A percentile compares a stretch with the other conserved stretches of the same genome.
Conservation (phyloP, 2,329 filamentous ascomycete genomes). For the Trichothecium sympodiale region DNA sequence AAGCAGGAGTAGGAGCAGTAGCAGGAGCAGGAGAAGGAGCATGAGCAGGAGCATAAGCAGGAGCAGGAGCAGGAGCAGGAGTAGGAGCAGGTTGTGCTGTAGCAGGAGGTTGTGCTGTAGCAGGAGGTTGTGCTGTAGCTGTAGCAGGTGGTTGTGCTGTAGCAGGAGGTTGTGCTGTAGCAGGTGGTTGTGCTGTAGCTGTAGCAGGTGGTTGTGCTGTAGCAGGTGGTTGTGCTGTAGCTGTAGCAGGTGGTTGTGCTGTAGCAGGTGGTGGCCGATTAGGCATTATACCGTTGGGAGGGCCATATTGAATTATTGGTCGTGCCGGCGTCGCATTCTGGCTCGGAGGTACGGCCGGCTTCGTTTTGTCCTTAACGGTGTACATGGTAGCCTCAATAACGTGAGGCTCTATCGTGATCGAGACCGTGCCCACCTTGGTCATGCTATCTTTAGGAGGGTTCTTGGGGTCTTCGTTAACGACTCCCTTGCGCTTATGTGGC, state of each 20-base stretch:
- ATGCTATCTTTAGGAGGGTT: conserved; percentile 63
- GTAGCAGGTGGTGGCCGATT: conserved; percentile 15
- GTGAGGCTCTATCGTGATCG: conserved; percentile 70
- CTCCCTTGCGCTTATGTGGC: conserved; percentile 55
- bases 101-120: too few species aligned
- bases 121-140: too few species aligned
- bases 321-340: conserved; percentile 20
- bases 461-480: conserved; percentile 49
- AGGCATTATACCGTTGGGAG: conserved; percentile 51
- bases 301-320: conserved; percentile 55
- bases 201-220: too few species aligned
- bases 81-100: too few species aligned
- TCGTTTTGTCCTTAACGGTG: conserved; percentile 53
- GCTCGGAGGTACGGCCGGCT: conserved; percentile 23
- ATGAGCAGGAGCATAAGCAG: too few species aligned
- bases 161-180: too few species aligned
- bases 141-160: too few species aligned
- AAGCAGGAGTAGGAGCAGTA: conserved; percentile 6
- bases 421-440: conserved; percentile 61
- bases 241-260: too few species aligned
- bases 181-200: too few species aligned
- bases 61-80: too few species aligned
- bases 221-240: too few species aligned
- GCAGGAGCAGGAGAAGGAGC: conserved; percentile 10
- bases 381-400: conserved; percentile 67